phyloP scores from a whole-genome alignment of 495 filamentous ascomycete species.

The Chaetomium fimeti region DNA sequence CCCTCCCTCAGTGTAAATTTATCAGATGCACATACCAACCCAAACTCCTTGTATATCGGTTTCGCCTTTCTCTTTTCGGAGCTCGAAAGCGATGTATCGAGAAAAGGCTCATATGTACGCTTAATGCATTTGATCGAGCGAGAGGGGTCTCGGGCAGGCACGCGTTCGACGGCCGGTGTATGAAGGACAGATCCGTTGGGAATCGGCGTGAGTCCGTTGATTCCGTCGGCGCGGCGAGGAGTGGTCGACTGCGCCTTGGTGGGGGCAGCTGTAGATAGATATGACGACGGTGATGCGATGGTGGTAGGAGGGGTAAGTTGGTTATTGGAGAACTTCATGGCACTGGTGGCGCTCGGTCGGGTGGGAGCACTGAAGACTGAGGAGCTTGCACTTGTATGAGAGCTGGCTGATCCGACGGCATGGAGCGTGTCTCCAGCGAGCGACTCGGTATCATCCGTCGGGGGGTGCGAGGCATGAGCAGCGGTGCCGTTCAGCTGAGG shows the following conservation, averaged over 20 bases:
- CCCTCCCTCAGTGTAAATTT: conserved; percentile 38
- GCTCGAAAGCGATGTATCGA: conserved; percentile 52
- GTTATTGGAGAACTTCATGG: conserved; percentile 49
- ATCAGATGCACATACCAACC: conserved; percentile 58
- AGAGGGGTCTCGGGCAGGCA: conserved; percentile 60
- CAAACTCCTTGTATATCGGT: conserved; percentile 69
- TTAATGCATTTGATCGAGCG: conserved; percentile 65
- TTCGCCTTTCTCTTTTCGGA: conserved; percentile 66
- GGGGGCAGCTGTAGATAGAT: conserved; percentile 40
- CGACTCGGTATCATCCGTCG: conserved; percentile 58
- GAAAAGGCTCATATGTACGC: conserved; percentile 68
- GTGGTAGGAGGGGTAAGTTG: conserved; percentile 75
- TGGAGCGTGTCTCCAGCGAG: conserved; percentile 61
- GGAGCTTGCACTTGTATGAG: conserved; percentile 61
- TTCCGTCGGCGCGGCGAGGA: conserved; percentile 31
- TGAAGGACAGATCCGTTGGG: conserved; percentile 41
- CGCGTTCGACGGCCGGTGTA: conserved; percentile 50
- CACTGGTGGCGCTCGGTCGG: conserved; percentile 48
- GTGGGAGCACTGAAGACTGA: conserved; percentile 60
- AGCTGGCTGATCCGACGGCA: conserved; percentile 65
- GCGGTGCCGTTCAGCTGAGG: conserved; percentile 36
- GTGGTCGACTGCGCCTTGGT: conserved; percentile 43
- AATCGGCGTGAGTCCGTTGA: conserved; percentile 26
- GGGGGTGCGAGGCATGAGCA: conserved; percentile 40
- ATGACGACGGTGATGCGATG: conserved; percentile 68